These are phyloP conservation scores for Scortechinia acanthostroma DNA, from an alignment of 2,329 filamentous ascomycete species.

Conservation along the genomic window DNA sequence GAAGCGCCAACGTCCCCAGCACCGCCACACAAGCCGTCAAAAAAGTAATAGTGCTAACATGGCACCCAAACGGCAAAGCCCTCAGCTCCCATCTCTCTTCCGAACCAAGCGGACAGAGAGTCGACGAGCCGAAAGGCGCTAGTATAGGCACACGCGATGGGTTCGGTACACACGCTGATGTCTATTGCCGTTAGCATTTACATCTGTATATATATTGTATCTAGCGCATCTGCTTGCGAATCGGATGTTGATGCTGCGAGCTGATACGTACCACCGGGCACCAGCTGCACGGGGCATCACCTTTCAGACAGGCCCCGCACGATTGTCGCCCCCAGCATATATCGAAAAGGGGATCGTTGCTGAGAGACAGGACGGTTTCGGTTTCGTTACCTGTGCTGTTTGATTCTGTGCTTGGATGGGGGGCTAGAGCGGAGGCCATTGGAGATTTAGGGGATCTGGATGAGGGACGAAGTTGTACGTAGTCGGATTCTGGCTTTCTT, in stretches of 20 bases:
- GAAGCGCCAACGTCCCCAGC: background rate
- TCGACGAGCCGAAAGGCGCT: conserved; percentile 18
- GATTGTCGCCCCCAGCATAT: conserved; percentile 24
- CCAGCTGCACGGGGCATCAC: conserved; percentile 22
- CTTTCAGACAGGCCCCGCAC: conserved; percentile 19
- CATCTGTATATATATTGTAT: conserved; percentile 9
- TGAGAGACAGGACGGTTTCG: conserved; percentile 5
- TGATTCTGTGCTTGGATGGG: background rate
- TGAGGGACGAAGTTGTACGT: background rate
- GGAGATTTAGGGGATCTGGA: background rate
- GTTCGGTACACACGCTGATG: background rate
- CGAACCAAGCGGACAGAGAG: conserved; percentile 25
- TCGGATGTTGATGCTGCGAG: no score
- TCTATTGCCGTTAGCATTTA: background rate
- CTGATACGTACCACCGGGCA: conserved; percentile 19
- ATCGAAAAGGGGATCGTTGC: conserved; percentile 15
- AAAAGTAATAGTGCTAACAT: conserved; percentile 26
- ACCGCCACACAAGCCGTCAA: conserved; percentile 20
- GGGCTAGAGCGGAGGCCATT: background rate
- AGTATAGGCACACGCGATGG: conserved; percentile 21
- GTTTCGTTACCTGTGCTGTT: background rate
- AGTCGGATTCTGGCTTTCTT: background rate
- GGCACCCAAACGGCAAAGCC: conserved; percentile 23
- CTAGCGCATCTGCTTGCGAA: no score
- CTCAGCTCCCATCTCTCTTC: conserved; percentile 30